Conservation (phyloP, 169 alveolate species). For the Plasmodium adleri region DNA sequence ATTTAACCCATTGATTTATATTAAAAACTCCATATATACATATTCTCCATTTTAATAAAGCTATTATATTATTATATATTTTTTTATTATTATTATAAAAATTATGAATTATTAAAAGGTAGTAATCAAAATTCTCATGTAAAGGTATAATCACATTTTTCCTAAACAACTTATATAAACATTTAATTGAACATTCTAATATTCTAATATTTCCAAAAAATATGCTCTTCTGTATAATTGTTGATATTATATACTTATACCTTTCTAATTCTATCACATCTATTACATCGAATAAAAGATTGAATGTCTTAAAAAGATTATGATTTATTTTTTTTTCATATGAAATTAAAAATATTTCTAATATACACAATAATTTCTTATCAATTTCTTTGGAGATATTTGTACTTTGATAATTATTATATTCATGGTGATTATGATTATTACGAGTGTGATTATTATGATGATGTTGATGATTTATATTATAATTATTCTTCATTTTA, state of each 20-base stretch:
- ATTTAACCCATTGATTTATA: constrained; percentile 35
- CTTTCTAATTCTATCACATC: constrained; percentile 19
- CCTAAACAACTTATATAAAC: constrained; percentile 21
- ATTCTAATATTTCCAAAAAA: constrained; percentile 25
- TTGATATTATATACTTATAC: constrained; percentile 36
- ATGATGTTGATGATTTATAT: background rate
- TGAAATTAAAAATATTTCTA: constrained; percentile 44
- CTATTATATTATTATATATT: constrained; percentile 5
- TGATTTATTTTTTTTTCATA: constrained; percentile 62
- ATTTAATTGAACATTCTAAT: constrained; percentile 18
- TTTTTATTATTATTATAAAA: constrained; percentile 10
- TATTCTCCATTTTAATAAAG: constrained; percentile 48
- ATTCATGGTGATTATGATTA: background rate
- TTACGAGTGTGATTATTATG: background rate
- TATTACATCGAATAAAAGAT: constrained; percentile 22
- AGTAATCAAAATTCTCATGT: constrained; percentile 71
- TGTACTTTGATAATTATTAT: background rate
- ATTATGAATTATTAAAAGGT: constrained; percentile 41
- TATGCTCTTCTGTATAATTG: constrained; percentile 42
- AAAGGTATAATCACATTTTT: constrained; percentile 29
- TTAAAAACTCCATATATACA: constrained; percentile 31
- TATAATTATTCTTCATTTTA: background rate
- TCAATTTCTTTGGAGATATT: constrained; percentile 10
- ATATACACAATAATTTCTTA: constrained; percentile 24
- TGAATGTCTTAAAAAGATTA: constrained; percentile 27